A percentile compares a stretch with the other conserved stretches of the same genome.
phyloP scores from a whole-genome alignment of 306 rosid genomes.

The Potentilla sterilis region DNA sequence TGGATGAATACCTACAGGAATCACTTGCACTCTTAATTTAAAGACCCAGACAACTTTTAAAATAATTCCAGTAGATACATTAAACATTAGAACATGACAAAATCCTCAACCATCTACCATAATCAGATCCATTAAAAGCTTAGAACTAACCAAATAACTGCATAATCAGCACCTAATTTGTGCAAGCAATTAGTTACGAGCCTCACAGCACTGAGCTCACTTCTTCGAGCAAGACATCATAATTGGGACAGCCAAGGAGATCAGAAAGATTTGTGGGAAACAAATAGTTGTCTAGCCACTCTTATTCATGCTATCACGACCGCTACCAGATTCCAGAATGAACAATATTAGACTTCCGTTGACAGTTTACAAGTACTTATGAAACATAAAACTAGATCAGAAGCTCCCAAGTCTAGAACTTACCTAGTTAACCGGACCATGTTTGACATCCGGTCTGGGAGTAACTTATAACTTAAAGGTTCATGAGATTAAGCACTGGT shows the following conservation, averaged over 20 bases:
- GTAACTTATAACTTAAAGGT: neutral
- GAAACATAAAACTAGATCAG: neutral
- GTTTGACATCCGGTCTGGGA: neutral
- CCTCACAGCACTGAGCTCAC: neutral
- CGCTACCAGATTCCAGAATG: neutral
- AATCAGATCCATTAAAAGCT: neutral
- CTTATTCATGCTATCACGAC: neutral
- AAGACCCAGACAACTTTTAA: neutral
- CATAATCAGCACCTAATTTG: neutral
- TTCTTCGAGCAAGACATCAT: neutral
- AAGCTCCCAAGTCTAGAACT: neutral
- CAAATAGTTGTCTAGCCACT: neutral
- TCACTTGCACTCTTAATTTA: neutral
- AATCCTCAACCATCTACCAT: neutral
- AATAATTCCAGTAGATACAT: neutral
- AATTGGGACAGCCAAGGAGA: neutral
- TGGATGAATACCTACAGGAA: neutral
- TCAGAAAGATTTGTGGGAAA: neutral
- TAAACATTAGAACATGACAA: neutral
- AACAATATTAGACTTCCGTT: neutral
- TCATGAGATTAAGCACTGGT: neutral
- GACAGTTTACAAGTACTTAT: neutral
- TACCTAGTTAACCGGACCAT: neutral
- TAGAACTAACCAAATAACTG: neutral
- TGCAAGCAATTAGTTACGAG: neutral